Evolutionary conservation across 139 green algal species (phyloP), one percentile per base, ranked within the genome.

Genomic region (Dunaliella primolecta): DNA sequence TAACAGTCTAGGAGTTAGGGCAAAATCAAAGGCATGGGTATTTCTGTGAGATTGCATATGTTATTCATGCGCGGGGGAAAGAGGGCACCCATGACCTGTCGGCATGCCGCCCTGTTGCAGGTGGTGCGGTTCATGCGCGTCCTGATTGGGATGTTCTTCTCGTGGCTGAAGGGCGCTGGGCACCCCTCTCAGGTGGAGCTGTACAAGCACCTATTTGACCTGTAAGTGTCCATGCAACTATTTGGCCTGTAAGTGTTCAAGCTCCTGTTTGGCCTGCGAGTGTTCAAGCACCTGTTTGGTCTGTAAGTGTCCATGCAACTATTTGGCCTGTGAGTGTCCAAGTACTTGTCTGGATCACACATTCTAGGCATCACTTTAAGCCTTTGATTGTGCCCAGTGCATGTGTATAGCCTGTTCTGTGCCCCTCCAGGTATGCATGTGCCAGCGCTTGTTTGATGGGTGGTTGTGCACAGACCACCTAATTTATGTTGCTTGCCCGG

Each of bases 121-220:
- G 82, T 89, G 25, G 31, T 89, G 1, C 86, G 86, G 34, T 81
- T 89, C 64, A 55, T 85, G 36, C 81, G 81, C 57, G 30, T 31
- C 31, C 0, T 84, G 2, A 77, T 77, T 1, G 33, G 72, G 3
- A 37, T 89, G 36, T 55, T 57, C 34, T 83, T 81, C 81, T 78
- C 72, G 37, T 83, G 78, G 78, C 36, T 83, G 25, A 57, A 78
- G n/a, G 3, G 27, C 29, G 33, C 36, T 37, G 25, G 38, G 25
- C 55, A 84, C 32, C 81, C 86, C 3, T 84, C 82, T 36, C 86
- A 86, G 81, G 15, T 84, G 81, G 81, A 80, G 33, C 81, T 84
- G 31, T 84, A 84, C 80, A 84, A 84, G 55, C 30, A 29, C 11
- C 29, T 27, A 1, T 78, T 78, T 21, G 80, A 84, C 55, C 31